Evolutionary conservation across 305 asterid genomes (phyloP), one percentile per base, ranked within the genome.

Genomic region (Fraxinus angustifolia): DNA sequence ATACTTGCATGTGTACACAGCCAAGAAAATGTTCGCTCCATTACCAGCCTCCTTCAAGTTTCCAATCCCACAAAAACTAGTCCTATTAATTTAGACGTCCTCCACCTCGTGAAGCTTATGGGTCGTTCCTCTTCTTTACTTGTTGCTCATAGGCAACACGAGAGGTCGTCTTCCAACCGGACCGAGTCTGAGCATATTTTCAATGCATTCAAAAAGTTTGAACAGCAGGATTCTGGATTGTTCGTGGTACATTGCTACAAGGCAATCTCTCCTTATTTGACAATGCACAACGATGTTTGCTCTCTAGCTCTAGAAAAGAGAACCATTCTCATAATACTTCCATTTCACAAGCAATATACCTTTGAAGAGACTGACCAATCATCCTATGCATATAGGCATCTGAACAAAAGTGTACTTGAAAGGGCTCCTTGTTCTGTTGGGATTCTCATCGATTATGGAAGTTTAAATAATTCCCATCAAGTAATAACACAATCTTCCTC

Each of bases 341-440:
- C 93, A 0, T 88, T 83, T 76, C 91, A 81, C 76, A 86, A 87
- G 85, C 88, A 80, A 30, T 85, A 88, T 82, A 83, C 42, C 12
- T 84, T 80, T 0, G 81, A 80, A 21, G 89, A 79, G 82, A 79
- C 78, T 19, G 73, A 83, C 2, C 91, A 89, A 83, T 82, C 91
- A 3, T 82, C 88, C 7, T 80, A 80, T 26, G 86, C 86, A 0
- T 87, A 79, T 38, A 85, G 91, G 84, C 91, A 86, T 79, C 79
- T 91, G 67, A 86, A 87, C 82, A 89, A 83, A 78, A 50, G 73
- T 21, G 92, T 88, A 17, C 88, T 91, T 0, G 88, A 90, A 53
- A 87, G 81, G 71, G 87, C 96, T 65, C 96, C 96, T 70, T 91
- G 93, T 80, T 89, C 96, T 0, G 91, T 91, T 12, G 93, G 91